A percentile compares a stretch with the other conserved stretches of the same genome.
These are phyloP conservation scores for Saturnispora quitensis DNA, from an alignment of 805 yeast genomes.

Conservation along the genomic window DNA sequence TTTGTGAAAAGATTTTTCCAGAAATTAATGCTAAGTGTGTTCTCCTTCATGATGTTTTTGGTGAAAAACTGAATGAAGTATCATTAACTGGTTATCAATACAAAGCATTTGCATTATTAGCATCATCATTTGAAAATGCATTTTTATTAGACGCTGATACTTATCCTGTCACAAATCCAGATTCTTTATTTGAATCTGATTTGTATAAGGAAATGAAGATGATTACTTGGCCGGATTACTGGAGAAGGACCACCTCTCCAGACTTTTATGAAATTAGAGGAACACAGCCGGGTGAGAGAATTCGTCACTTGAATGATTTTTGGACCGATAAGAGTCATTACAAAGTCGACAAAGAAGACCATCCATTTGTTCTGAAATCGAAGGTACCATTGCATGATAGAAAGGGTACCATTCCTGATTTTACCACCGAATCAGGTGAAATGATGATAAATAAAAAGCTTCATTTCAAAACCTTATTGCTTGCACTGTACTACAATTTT, in stretches of 20 bases:
- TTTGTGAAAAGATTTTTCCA: slow-evolving; percentile 33
- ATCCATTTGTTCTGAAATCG: slow-evolving; percentile 17
- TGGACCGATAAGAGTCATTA: slow-evolving; percentile 16
- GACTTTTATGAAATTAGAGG: slow-evolving; percentile 47
- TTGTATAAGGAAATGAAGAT: slow-evolving; percentile 38
- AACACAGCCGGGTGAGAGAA: slow-evolving; percentile 27
- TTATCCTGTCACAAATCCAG: slow-evolving; percentile 39
- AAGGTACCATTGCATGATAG: slow-evolving; percentile 46
- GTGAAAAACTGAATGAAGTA: slow-evolving; percentile 18
- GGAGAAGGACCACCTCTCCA: slow-evolving; percentile 61
- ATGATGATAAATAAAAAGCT: slow-evolving; percentile 45
- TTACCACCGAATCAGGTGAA: slow-evolving; percentile 60
- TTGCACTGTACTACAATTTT: slow-evolving; percentile 51
- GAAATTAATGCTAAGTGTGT: slow-evolving; percentile 34
- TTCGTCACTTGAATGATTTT: slow-evolving; percentile 27
- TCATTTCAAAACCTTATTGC: slow-evolving; percentile 44
- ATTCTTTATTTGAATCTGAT: slow-evolving; percentile 36
- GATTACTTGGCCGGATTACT: slow-evolving; percentile 66
- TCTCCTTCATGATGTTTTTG: slow-evolving; percentile 30
- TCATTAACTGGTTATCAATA: slow-evolving; percentile 30
- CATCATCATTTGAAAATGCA: slow-evolving; percentile 41
- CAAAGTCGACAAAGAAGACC: slow-evolving; percentile 13
- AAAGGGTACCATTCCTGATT: slow-evolving; percentile 51
- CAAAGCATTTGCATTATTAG: slow-evolving; percentile 37
- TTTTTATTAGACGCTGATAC: slow-evolving; percentile 39